These are phyloP conservation scores for Terfezia boudieri DNA, from an alignment of 495 filamentous ascomycete species.

Conservation along the genomic window DNA sequence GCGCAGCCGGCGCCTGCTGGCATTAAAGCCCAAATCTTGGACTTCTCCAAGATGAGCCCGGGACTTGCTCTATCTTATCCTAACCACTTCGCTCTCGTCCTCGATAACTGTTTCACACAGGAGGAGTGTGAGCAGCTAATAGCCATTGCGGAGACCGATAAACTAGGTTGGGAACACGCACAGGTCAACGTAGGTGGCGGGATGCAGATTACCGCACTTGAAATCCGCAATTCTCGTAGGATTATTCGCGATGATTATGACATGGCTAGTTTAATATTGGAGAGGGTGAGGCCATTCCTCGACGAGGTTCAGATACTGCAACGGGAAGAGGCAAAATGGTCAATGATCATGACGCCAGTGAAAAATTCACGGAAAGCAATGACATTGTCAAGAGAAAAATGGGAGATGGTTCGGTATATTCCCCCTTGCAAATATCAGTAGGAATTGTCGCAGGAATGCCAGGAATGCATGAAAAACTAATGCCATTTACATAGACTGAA, in stretches of 20 bases:
- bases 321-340: too few species aligned
- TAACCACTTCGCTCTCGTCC: conserved; percentile 27
- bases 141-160: conserved; percentile 16
- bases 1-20: too few species aligned
- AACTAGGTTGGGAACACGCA: conserved; percentile 20
- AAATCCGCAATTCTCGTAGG: conserved; percentile 32
- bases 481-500: conserved; percentile 25
- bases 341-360: too few species aligned
- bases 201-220: background rate
- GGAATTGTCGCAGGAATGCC: too few species aligned
- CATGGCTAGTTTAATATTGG: conserved; percentile 28
- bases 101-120: conserved; percentile 33
- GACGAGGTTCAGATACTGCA: conserved; percentile 11
- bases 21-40: too few species aligned
- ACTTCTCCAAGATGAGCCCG: too few species aligned
- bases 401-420: too few species aligned
- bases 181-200: conserved; percentile 10
- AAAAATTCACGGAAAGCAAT: too few species aligned
- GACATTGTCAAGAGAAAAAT: too few species aligned
- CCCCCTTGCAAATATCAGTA: too few species aligned
- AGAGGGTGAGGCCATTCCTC: conserved; percentile 30
- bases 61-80: conserved; percentile 18
- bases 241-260: conserved; percentile 36
- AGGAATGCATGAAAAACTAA: too few species aligned
- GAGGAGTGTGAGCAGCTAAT: conserved; percentile 31